A percentile compares a stretch with the other conserved stretches of the same genome.
phyloP scores from a whole-genome alignment of 2,329 filamentous ascomycete species.

The Ceratocystis cacaofunesta region DNA sequence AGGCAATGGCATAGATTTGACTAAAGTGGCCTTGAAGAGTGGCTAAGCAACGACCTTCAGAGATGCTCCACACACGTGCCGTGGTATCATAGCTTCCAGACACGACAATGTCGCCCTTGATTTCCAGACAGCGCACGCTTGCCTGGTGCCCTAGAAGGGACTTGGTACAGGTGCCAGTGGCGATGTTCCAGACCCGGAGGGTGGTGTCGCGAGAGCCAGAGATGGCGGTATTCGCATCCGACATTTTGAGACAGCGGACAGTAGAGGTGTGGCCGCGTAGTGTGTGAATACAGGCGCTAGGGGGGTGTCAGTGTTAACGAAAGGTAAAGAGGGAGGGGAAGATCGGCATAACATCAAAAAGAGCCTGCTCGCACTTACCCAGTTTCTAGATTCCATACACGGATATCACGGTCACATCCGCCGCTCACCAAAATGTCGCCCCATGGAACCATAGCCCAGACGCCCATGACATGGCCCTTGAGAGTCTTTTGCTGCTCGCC shows the following conservation, averaged over 20 bases:
- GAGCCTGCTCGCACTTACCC: slow-evolving; percentile 43
- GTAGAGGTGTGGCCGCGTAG: slow-evolving; percentile 92
- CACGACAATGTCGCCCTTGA: slow-evolving; percentile 93
- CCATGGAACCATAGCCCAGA: slow-evolving; percentile 99
- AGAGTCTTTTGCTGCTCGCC: slow-evolving; percentile 78
- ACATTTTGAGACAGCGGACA: slow-evolving; percentile 95
- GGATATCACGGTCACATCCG: slow-evolving; percentile 88
- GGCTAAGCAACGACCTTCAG: slow-evolving; percentile 78
- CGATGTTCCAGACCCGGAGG: slow-evolving; percentile 86
- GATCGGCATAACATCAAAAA: background rate
- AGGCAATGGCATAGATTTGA: slow-evolving; percentile 97
- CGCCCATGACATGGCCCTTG: slow-evolving; percentile 94
- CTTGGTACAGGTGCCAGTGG: slow-evolving; percentile 73
- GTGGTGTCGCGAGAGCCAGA: slow-evolving; percentile 94
- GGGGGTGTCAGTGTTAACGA: background rate
- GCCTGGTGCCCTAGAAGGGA: slow-evolving; percentile 90
- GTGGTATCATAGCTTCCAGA: slow-evolving; percentile 97
- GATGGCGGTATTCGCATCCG: slow-evolving; percentile 81
- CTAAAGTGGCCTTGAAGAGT: slow-evolving; percentile 91
- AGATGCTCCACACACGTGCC: slow-evolving; percentile 94
- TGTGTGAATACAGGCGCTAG: slow-evolving; percentile 59
- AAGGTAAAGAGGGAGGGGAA: background rate
- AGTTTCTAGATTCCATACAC: slow-evolving; percentile 90
- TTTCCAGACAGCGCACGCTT: slow-evolving; percentile 86
- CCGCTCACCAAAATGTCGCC: slow-evolving; percentile 89